Conservation (phyloP, 2,329 filamentous ascomycete genomes). For the Xylariaceae sp. region DNA sequence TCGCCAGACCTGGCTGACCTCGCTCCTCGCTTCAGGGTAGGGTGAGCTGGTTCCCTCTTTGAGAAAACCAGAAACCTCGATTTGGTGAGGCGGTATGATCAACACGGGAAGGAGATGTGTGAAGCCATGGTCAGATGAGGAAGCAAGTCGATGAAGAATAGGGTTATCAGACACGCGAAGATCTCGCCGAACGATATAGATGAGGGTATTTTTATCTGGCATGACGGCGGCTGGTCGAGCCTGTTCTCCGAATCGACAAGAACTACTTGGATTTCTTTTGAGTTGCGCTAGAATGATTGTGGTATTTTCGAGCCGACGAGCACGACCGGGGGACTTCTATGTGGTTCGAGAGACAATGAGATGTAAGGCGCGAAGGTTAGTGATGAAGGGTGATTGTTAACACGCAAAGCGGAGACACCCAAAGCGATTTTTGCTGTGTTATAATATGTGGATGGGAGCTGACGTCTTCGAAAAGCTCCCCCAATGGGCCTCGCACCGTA, state of each 20-base stretch:
- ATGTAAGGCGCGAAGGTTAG: no score
- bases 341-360: no score
- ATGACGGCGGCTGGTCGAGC: slow-evolving; percentile 15
- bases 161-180: slow-evolving; percentile 72
- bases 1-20: slow-evolving; percentile 65
- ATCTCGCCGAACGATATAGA: slow-evolving; percentile 71
- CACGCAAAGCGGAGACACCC: no score
- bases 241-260: slow-evolving; percentile 1
- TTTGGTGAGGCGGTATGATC: slow-evolving; percentile 63
- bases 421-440: not conserved
- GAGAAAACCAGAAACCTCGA: slow-evolving; percentile 74
- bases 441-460: not conserved
- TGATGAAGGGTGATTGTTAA: no score
- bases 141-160: slow-evolving; percentile 57
- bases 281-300: slow-evolving; percentile 2
- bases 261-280: slow-evolving; percentile 1
- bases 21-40: slow-evolving; percentile 64
- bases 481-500: no score
- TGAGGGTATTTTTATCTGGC: slow-evolving; percentile 46
- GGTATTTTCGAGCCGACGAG: no score
- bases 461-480: slow-evolving; percentile 1
- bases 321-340: no score
- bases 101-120: slow-evolving; percentile 71
- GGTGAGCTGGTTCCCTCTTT: slow-evolving; percentile 50
- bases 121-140: slow-evolving; percentile 45